Conservation (phyloP, 805 yeast genomes). For the Saturnispora halmiae region DNA sequence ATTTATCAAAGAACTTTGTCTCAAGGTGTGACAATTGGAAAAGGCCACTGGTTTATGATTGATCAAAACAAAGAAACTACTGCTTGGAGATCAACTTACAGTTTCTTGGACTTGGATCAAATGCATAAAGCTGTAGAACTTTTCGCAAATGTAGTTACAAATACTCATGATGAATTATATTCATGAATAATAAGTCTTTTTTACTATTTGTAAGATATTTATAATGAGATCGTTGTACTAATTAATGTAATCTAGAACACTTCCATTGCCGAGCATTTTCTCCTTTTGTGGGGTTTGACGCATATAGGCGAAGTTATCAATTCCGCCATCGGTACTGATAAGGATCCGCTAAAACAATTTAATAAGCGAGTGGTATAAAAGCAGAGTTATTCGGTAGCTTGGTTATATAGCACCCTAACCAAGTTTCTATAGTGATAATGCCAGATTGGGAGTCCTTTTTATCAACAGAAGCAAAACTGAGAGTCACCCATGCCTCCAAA, state of each 20-base stretch:
- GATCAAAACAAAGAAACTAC: conserved; percentile 15
- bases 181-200: not conserved
- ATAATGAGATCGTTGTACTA: too few species aligned
- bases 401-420: too few species aligned
- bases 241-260: too few species aligned
- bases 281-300: too few species aligned
- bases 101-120: conserved; percentile 22
- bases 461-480: conserved; percentile 24
- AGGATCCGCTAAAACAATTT: too few species aligned
- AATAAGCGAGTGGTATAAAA: too few species aligned
- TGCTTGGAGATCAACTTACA: conserved; percentile 29
- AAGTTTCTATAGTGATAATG: too few species aligned
- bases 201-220: too few species aligned
- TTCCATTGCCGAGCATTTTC: too few species aligned
- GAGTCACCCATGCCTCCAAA: conserved; percentile 24
- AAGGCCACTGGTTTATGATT: conserved; percentile 30
- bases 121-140: conserved; percentile 21
- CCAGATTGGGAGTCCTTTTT: conserved; percentile 19
- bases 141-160: not conserved
- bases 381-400: too few species aligned
- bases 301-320: too few species aligned
- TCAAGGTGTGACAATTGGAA: conserved; percentile 24
- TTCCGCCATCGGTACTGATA: too few species aligned
- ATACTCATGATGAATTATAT: not conserved
- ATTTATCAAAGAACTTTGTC: conserved; percentile 21